phyloP scores from a whole-genome alignment of 225 moss, liverwort and hornwort genomes.

The Climacium dendroides region DNA sequence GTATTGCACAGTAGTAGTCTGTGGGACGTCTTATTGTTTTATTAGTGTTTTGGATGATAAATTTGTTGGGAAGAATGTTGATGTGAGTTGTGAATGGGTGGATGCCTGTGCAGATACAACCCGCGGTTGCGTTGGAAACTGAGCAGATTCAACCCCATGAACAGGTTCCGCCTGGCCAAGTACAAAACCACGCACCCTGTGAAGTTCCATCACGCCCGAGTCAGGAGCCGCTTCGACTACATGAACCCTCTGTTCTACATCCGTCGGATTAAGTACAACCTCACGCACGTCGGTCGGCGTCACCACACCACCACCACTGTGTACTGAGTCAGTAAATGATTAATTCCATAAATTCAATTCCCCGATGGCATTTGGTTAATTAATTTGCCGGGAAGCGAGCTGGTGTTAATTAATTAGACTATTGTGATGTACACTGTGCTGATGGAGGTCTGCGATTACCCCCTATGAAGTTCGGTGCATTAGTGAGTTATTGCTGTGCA shows the following conservation, averaged over 20 bases:
- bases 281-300: slow-evolving; percentile 21
- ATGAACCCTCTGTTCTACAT: slow-evolving; percentile 60
- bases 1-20: background rate
- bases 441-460: background rate
- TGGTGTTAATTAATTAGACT: background rate
- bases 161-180: slow-evolving; percentile 31
- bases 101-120: slow-evolving; percentile 13
- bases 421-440: background rate
- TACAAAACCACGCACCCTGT: slow-evolving; percentile 49
- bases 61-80: background rate
- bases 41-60: no score
- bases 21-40: background rate
- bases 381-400: no score
- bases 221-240: slow-evolving; percentile 34
- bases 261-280: slow-evolving; percentile 61
- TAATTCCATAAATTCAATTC: background rate
- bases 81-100: background rate
- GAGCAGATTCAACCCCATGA: slow-evolving; percentile 26
- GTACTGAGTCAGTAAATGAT: background rate
- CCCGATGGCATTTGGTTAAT: no score
- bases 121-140: slow-evolving; percentile 42
- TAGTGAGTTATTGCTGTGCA: background rate
- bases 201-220: slow-evolving; percentile 19
- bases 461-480: background rate
- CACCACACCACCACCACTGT: background rate